phyloP scores from a whole-genome alignment of 192 early-diverging fungal genomes.

The Coemansia sp. region DNA sequence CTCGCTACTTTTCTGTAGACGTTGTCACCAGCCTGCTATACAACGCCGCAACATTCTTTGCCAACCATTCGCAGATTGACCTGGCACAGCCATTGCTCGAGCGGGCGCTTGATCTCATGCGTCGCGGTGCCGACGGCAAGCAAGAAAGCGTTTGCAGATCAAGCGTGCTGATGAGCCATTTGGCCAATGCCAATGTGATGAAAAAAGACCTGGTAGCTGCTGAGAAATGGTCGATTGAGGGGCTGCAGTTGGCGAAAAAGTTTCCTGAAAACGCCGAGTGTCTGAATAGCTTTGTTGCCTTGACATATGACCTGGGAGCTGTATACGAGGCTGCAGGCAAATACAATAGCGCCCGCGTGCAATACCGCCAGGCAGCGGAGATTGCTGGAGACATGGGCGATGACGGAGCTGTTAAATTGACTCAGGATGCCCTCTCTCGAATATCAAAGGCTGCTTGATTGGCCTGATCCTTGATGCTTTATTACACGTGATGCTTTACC shows the following conservation, averaged over 20 bases:
- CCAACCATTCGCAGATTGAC: slow-evolving; percentile 25
- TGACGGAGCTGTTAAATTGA: slow-evolving; percentile 21
- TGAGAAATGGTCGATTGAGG: slow-evolving; percentile 39
- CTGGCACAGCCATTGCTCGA: slow-evolving; percentile 48
- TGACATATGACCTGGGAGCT: slow-evolving; percentile 42
- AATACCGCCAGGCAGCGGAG: slow-evolving; percentile 45
- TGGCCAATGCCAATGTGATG: slow-evolving; percentile 44
- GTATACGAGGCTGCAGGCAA: slow-evolving; percentile 46
- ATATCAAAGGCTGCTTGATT: slow-evolving; percentile 6
- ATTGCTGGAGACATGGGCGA: slow-evolving; percentile 29
- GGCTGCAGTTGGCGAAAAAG: slow-evolving; percentile 38
- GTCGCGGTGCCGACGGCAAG: slow-evolving; percentile 28
- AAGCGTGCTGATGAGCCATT: slow-evolving; percentile 49
- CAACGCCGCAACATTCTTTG: slow-evolving; percentile 49
- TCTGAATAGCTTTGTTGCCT: slow-evolving; percentile 48
- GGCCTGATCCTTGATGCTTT: slow-evolving; percentile 5
- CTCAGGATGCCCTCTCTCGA: slow-evolving; percentile 24
- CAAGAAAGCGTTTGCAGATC: slow-evolving; percentile 37
- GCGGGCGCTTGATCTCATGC: slow-evolving; percentile 50
- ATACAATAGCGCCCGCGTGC: slow-evolving; percentile 33
- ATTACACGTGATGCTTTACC: slow-evolving; percentile 1
- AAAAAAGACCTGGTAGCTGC: slow-evolving; percentile 28
- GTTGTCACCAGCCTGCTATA: slow-evolving; percentile 49
- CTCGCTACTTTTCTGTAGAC: slow-evolving; percentile 35
- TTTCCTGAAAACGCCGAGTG: slow-evolving; percentile 48